phyloP scores from a whole-genome alignment of 2,329 filamentous ascomycete genomes.

The Falciphora oryzae region DNA sequence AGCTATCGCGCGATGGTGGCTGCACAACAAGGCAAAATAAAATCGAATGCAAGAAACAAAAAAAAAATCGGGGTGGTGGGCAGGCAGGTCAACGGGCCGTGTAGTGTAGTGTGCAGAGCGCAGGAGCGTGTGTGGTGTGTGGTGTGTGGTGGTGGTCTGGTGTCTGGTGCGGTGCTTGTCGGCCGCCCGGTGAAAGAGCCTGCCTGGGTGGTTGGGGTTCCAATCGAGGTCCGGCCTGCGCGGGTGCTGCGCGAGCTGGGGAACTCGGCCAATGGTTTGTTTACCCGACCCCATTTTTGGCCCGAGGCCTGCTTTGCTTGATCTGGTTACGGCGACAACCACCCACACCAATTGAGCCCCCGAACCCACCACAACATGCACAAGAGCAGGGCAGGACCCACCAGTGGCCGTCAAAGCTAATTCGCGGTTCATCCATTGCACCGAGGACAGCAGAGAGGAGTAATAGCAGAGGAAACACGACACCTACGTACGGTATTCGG shows the following conservation, averaged over 20 bases:
- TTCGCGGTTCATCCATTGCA: neutral
- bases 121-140: neutral
- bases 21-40: neutral
- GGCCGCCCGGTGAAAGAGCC: neutral
- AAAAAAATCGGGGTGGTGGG: conserved; percentile 11
- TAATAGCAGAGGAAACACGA: no score
- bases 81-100: neutral
- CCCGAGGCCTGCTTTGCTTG: neutral
- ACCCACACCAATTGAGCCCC: neutral
- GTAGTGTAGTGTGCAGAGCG: neutral
- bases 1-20: neutral
- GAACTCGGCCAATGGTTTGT: conserved; percentile 23
- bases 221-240: neutral
- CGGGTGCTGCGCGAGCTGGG: neutral
- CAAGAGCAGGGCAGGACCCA: neutral
- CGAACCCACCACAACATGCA: no score
- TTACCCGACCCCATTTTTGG: conserved; percentile 18
- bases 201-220: neutral
- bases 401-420: neutral
- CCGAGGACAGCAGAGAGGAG: no score
- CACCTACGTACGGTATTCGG: no score
- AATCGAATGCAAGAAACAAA: neutral
- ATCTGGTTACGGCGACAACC: conserved; percentile 1
- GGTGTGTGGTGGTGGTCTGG: neutral
- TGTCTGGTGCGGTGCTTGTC: neutral